phyloP scores from a whole-genome alignment of 176 grass and related monocot genomes.

The Tuctoria greenei region DNA sequence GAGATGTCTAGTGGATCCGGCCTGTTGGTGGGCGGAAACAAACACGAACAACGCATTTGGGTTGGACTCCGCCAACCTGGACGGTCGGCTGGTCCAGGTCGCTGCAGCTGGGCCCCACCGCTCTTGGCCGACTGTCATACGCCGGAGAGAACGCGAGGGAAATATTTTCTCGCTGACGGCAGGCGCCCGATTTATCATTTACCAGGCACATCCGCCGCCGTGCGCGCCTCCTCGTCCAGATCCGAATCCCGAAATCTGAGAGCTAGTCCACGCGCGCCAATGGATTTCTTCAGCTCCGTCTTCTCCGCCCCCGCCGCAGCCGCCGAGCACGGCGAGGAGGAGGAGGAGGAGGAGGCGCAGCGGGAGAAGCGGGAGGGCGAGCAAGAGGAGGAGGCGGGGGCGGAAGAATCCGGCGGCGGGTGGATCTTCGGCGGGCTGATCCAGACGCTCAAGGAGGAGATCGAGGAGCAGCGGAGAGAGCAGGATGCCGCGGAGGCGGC shows the following conservation, averaged over 20 bases:
- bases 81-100: background rate
- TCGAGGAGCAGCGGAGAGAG: slow-evolving; percentile 38
- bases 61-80: slow-evolving; percentile 3
- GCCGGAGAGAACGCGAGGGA: background rate
- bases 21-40: background rate
- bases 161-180: background rate
- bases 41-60: background rate
- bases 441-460: slow-evolving; percentile 54
- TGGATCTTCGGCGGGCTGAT: slow-evolving; percentile 69
- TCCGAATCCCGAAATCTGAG: slow-evolving; percentile 22
- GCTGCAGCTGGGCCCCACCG: background rate
- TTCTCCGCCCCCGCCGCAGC: slow-evolving; percentile 42
- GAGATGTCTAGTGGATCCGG: background rate
- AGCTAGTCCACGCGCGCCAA: slow-evolving; percentile 32
- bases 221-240: background rate
- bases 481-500: slow-evolving; percentile 24
- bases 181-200: slow-evolving; percentile 2
- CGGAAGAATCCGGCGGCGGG: background rate
- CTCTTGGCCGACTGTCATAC: background rate
- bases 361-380: background rate
- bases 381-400: background rate
- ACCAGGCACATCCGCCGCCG: background rate
- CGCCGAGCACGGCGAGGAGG: slow-evolving; percentile 24
- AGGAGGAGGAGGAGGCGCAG: slow-evolving; percentile 5
- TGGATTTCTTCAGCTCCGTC: slow-evolving; percentile 74